Evolutionary conservation across 108 stramenopile genomes (phyloP).

Genomic region (Skeletonema potamos): DNA sequence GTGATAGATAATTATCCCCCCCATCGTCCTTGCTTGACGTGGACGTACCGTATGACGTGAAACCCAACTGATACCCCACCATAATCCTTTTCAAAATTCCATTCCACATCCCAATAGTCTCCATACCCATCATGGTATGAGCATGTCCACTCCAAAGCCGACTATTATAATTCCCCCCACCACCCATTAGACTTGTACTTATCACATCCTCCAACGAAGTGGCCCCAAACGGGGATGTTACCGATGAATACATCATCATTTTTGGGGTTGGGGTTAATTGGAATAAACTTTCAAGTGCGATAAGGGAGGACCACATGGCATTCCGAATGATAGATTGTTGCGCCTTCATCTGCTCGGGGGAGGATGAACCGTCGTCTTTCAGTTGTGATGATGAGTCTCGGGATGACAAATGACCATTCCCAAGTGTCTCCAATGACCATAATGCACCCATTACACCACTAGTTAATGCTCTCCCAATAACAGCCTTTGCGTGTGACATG

Average conservation of each 20-base stretch:
- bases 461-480: slow-evolving; percentile 31
- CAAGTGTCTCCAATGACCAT: slow-evolving; percentile 33
- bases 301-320: slow-evolving; percentile 9
- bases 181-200: background rate
- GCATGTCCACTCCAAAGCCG: slow-evolving; percentile 15
- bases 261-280: slow-evolving; percentile 11
- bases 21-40: background rate
- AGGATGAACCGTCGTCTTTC: background rate
- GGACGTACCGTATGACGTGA: background rate
- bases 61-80: slow-evolving; percentile 26
- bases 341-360: background rate
- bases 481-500: slow-evolving; percentile 42
- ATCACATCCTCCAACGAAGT: background rate
- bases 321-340: slow-evolving; percentile 7
- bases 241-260: background rate
- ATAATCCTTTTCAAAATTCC: slow-evolving; percentile 25
- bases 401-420: background rate
- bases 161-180: slow-evolving; percentile 1
- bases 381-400: background rate
- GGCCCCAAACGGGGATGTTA: slow-evolving; percentile 1
- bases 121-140: slow-evolving; percentile 32
- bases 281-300: slow-evolving; percentile 14
- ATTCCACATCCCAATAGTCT: slow-evolving; percentile 44
- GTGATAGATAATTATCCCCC: slow-evolving; percentile 5
- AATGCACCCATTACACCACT: slow-evolving; percentile 42